Evolutionary conservation across 352 stramenopile genomes (phyloP).

Genomic region (Blastocystis sp.): DNA sequence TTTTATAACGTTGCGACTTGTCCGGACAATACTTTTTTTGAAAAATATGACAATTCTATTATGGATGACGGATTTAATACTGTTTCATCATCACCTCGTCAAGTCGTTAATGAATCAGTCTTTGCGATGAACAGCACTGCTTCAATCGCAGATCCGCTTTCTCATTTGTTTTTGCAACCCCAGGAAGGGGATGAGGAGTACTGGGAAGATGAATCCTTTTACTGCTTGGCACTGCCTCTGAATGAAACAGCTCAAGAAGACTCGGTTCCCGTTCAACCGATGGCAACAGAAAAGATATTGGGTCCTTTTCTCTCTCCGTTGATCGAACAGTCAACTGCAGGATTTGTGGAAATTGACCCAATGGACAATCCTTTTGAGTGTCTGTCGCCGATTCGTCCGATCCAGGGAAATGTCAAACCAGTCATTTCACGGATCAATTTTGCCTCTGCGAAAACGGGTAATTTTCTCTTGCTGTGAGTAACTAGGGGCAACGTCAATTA

Average conservation of each 20-base stretch:
- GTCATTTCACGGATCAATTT: conserved; percentile 6
- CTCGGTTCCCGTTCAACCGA: neutral
- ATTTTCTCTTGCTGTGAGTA: neutral
- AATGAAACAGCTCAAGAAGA: no score
- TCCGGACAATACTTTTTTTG: no score
- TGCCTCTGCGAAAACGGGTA: conserved; percentile 13
- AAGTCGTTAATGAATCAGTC: no score
- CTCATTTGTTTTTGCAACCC: no score
- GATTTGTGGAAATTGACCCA: neutral
- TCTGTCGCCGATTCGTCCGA: neutral
- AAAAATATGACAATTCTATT: no score
- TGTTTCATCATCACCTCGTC: no score
- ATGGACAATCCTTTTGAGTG: conserved; percentile 19
- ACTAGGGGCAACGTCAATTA: neutral
- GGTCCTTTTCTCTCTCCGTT: neutral
- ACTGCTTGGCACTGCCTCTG: no score
- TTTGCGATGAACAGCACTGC: no score
- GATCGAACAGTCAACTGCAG: neutral
- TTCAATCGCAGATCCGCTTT: no score
- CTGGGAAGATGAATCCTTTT: no score
- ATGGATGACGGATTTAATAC: no score
- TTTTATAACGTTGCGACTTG: neutral
- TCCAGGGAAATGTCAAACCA: neutral
- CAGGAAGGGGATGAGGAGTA: no score
- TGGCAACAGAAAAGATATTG: neutral